phyloP scores from a whole-genome alignment of 2,329 filamentous ascomycete genomes.

The Chalaropsis thielavioides region DNA sequence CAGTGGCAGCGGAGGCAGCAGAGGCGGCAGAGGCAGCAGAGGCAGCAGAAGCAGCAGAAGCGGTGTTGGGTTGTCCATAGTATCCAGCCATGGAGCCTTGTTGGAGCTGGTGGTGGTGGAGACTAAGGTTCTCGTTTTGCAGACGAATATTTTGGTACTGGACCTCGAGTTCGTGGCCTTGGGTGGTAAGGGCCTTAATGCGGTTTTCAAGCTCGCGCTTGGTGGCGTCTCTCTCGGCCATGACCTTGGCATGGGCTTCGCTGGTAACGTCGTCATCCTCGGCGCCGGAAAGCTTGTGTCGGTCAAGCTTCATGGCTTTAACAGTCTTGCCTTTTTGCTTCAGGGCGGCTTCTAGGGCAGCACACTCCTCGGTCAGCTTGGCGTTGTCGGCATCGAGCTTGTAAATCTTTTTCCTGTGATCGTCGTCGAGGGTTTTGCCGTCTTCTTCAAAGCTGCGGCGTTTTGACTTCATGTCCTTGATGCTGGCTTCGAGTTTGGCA shows the following conservation, averaged over 20 bases:
- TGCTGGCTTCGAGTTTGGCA: slow-evolving; percentile 50
- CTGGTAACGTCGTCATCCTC: slow-evolving; percentile 45
- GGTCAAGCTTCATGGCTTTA: slow-evolving; percentile 57
- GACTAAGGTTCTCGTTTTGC: slow-evolving; percentile 34
- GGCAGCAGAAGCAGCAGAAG: not conserved
- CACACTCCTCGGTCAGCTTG: slow-evolving; percentile 48
- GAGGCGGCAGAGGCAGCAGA: slow-evolving; percentile 22
- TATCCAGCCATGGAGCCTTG: not conserved
- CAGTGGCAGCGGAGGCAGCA: slow-evolving; percentile 24
- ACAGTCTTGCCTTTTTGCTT: slow-evolving; percentile 50
- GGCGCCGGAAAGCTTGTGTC: slow-evolving; percentile 48
- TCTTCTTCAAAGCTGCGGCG: slow-evolving; percentile 40
- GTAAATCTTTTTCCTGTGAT: slow-evolving; percentile 37
- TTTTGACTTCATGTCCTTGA: slow-evolving; percentile 44
- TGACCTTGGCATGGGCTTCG: slow-evolving; percentile 28
- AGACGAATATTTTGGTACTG: slow-evolving; percentile 26
- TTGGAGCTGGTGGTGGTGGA: slow-evolving; percentile 29
- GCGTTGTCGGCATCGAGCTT: slow-evolving; percentile 41
- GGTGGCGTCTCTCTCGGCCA: slow-evolving; percentile 9
- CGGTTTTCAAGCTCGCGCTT: slow-evolving; percentile 11
- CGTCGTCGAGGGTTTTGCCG: slow-evolving; percentile 35
- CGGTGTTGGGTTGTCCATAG: slow-evolving; percentile 18
- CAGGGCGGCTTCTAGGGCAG: slow-evolving; percentile 55
- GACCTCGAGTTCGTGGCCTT: slow-evolving; percentile 31
- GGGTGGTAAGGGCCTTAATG: slow-evolving; percentile 24